Evolutionary conservation across 2,329 filamentous ascomycete species (phyloP).

Genomic region (Orbilia brochopaga): DNA sequence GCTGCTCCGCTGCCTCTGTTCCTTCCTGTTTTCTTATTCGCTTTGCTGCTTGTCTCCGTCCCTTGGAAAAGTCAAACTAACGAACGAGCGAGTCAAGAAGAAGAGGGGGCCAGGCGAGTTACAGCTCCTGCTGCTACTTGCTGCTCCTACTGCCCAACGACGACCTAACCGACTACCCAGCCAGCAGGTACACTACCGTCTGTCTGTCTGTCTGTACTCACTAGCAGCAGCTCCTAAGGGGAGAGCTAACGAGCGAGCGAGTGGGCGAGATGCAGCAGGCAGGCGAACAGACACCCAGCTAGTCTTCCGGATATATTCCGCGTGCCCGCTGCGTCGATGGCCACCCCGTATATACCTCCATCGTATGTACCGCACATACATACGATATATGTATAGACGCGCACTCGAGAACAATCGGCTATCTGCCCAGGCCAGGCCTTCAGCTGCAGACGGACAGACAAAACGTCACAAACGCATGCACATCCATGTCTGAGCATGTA

Average conservation of each 20-base stretch:
- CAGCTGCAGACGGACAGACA: no score
- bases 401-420: no score
- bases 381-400: no score
- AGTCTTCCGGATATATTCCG: slow-evolving; percentile 5
- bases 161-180: not conserved
- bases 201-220: no score
- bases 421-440: no score
- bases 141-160: not conserved
- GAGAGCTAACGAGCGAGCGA: not conserved
- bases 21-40: slow-evolving; percentile 1
- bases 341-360: not conserved
- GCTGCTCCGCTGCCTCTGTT: not conserved
- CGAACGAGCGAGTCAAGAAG: not conserved
- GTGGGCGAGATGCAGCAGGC: not conserved
- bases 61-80: not conserved
- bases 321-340: not conserved
- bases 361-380: no score
- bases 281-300: no score
- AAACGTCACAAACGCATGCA: no score
- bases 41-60: slow-evolving; percentile 9
- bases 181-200: no score
- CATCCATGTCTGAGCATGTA: no score
- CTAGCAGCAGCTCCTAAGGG: no score
- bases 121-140: slow-evolving; percentile 10
- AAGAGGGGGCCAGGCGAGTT: slow-evolving; percentile 16